A percentile compares a stretch with the other conserved stretches of the same genome.
These are phyloP conservation scores for Penicillium antarcticum DNA, from an alignment of 495 filamentous ascomycete species.

Conservation along the genomic window DNA sequence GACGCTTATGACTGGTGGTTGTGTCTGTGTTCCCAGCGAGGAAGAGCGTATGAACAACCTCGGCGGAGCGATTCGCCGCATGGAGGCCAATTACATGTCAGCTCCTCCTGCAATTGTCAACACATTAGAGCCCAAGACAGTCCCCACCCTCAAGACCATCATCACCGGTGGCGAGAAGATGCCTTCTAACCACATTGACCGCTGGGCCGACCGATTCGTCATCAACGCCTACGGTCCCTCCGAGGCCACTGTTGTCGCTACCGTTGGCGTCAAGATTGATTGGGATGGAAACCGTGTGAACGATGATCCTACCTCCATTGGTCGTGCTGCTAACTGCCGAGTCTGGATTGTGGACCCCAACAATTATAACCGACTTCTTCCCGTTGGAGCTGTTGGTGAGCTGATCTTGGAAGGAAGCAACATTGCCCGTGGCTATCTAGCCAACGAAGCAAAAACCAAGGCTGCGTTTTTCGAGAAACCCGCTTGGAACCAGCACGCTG, in stretches of 20 bases:
- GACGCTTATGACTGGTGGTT: slow-evolving; percentile 60
- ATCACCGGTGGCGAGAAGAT: slow-evolving; percentile 58
- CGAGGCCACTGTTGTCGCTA: slow-evolving; percentile 49
- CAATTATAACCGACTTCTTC: slow-evolving; percentile 54
- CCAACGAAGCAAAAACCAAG: slow-evolving; percentile 51
- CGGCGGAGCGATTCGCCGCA: slow-evolving; percentile 35
- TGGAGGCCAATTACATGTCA: slow-evolving; percentile 37
- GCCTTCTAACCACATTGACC: slow-evolving; percentile 37
- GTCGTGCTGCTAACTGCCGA: slow-evolving; percentile 33
- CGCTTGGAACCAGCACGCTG: slow-evolving; percentile 36
- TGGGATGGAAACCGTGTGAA: slow-evolving; percentile 41
- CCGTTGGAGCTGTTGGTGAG: slow-evolving; percentile 62
- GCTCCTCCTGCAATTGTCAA: slow-evolving; percentile 47
- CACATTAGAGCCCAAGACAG: slow-evolving; percentile 40
- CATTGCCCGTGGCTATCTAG: slow-evolving; percentile 57
- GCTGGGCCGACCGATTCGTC: slow-evolving; percentile 39
- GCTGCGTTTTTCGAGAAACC: slow-evolving; percentile 56
- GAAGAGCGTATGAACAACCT: slow-evolving; percentile 51
- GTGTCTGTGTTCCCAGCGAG: slow-evolving; percentile 63
- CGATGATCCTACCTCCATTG: slow-evolving; percentile 38
- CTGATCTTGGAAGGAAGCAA: slow-evolving; percentile 62
- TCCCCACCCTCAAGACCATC: slow-evolving; percentile 48
- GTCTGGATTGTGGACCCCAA: slow-evolving; percentile 60
- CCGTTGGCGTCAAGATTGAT: slow-evolving; percentile 36
- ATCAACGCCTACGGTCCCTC: slow-evolving; percentile 56